Evolutionary conservation across 306 rosid genomes (phyloP), one percentile per base, ranked within the genome.

Genomic region (Lagenaria siceraria): DNA sequence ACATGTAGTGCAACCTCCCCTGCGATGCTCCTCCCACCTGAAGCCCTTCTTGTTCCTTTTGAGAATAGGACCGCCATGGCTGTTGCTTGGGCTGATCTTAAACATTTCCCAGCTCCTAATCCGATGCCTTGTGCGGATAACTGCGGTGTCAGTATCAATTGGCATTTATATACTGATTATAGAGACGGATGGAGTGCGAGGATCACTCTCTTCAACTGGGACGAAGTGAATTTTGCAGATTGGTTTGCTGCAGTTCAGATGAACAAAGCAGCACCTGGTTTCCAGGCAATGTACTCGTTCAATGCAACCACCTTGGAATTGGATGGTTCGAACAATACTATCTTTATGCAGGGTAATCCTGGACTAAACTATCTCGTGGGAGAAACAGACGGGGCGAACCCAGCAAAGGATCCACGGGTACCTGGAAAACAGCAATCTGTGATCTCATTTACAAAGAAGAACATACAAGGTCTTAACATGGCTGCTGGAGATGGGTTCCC

Each of bases 401-500:
- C 94, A 12, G 27, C 31, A 40, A 88, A 24, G 81, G 98, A 92
- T 85, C 97, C 96, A 15, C 85, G 96, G 80, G 89, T 96, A 56
- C 99, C 99, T 19, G 99, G 99, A 21, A 96, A 96, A 82, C 98
- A 90, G 79, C 99, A 96, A 68, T 86, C 99, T 8, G 99, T 96
- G 64, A 85, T 96, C 70, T 92, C 98, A 48, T 96, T 96, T 85
- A 90, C 89, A 19, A 96, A 92, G 92, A 92, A 96, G 86, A 60
- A 38, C 52, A 88, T 89, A 33, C 89, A 97, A 3, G 93, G 80
- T 38, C 89, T 96, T 61, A 86, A 81, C 63, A 86, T 92, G n/a
- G 84, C 78, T 59, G 40, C 51, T 1, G 88, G 96, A 80, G 98
- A 96, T 63, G 98, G 97, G 33, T 96, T 96, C 83, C 99, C 99